Evolutionary conservation across 106 monocot species (phyloP).

Genomic region (Gastrodia elata): DNA sequence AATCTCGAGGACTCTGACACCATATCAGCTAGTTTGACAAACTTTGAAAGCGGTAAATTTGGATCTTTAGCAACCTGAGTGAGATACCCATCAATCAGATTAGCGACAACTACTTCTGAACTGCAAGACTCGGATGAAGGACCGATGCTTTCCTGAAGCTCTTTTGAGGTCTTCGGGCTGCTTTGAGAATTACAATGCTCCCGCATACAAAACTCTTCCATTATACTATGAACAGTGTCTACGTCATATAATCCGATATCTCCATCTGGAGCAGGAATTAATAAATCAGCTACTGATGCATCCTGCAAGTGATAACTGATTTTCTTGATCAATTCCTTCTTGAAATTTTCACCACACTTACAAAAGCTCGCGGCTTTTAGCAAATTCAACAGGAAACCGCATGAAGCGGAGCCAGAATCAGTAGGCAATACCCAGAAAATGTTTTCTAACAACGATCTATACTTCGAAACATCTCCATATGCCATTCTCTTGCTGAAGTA

Average conservation of each 20-base stretch:
- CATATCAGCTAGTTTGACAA: conserved; percentile 72
- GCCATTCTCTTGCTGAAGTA: conserved; percentile 30
- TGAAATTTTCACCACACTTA: conserved; percentile 38
- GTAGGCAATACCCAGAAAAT: conserved; percentile 58
- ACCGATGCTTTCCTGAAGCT: conserved; percentile 5
- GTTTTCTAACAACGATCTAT: conserved; percentile 35
- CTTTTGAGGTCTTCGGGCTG: not conserved
- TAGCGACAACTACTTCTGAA: conserved; percentile 48
- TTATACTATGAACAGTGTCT: conserved; percentile 52
- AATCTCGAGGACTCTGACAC: conserved; percentile 41
- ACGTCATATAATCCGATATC: conserved; percentile 48
- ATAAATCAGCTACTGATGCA: conserved; percentile 60
- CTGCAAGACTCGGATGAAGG: conserved; percentile 14
- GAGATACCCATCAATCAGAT: conserved; percentile 67
- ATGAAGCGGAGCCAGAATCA: conserved; percentile 50
- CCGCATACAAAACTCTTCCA: conserved; percentile 65
- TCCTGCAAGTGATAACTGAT: conserved; percentile 56
- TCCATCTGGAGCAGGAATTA: conserved; percentile 47
- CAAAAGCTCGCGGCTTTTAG: conserved; percentile 47
- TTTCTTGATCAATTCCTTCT: conserved; percentile 52
- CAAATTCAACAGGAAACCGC: conserved; percentile 66
- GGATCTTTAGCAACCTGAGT: conserved; percentile 71
- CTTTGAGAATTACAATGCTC: conserved; percentile 12
- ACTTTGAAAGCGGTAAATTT: conserved; percentile 56
- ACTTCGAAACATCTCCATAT: conserved; percentile 33